phyloP scores from a whole-genome alignment of 83 land plant genomes.

The Thuja plicata region DNA sequence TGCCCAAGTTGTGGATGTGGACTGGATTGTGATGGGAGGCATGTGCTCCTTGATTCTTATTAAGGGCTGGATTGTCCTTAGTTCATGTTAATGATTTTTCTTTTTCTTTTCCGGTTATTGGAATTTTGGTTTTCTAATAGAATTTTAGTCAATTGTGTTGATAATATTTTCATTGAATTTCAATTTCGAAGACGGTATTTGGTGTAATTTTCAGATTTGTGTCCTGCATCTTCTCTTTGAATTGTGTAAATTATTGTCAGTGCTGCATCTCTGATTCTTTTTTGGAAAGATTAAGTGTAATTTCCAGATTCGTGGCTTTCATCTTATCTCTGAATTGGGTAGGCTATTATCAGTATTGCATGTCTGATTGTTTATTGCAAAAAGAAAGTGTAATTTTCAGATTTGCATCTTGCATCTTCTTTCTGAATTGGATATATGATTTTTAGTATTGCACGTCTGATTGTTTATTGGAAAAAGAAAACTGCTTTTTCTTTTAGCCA shows the following conservation, averaged over 20 bases:
- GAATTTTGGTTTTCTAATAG: neutral
- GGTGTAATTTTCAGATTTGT: neutral
- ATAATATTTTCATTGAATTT: neutral
- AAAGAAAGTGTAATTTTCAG: neutral
- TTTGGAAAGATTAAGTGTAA: neutral
- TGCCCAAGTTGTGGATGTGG: slow-evolving; percentile 35
- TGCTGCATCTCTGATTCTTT: neutral
- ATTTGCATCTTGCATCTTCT: neutral
- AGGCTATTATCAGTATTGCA: neutral
- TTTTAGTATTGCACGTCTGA: too few relatives aligned
- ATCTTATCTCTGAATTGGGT: neutral
- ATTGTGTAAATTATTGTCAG: neutral
- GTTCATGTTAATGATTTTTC: neutral
- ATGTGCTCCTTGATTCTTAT: neutral
- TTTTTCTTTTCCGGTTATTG: neutral
- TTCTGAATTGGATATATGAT: neutral
- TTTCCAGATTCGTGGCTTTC: neutral
- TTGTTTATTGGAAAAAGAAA: neutral
- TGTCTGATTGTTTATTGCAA: neutral
- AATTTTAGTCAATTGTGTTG: neutral
- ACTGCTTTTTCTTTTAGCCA: neutral
- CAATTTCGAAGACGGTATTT: neutral
- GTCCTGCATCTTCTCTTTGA: neutral
- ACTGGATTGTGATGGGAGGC: slow-evolving; percentile 6
- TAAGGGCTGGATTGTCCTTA: neutral